phyloP scores from a whole-genome alignment of 305 asterid species.

The Solanum aculeatissimum region DNA sequence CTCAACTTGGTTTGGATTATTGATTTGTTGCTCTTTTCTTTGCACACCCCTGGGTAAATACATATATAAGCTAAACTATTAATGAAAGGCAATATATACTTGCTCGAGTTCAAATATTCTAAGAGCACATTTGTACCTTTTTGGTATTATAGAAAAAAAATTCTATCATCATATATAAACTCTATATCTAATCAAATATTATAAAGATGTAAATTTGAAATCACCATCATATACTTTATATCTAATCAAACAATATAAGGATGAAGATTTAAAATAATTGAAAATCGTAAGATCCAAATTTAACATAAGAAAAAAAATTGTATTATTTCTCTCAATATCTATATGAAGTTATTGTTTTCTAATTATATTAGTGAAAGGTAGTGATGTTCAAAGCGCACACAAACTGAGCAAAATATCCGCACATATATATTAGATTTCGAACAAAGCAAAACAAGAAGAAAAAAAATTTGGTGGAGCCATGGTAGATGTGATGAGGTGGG shows the following conservation, averaged over 20 bases:
- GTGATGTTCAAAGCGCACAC: background rate
- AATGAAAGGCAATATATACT: no score
- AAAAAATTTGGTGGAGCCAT: background rate
- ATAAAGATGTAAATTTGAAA: background rate
- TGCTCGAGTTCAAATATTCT: no score
- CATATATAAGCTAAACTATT: no score
- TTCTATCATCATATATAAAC: background rate
- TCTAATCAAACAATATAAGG: background rate
- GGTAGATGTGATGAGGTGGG: background rate
- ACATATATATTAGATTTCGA: background rate
- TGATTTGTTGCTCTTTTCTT: no score
- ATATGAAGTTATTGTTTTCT: no score
- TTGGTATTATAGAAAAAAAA: no score
- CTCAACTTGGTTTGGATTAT: no score
- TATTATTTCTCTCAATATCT: no score
- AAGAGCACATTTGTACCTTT: no score
- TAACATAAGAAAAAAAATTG: no score
- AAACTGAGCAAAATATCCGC: background rate
- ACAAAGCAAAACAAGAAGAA: background rate
- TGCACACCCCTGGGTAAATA: no score
- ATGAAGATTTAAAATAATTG: background rate
- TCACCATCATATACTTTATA: background rate
- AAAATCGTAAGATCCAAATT: no score
- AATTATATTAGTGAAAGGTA: background rate
- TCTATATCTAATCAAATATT: background rate